Base-by-base conservation (phyloP, 495 filamentous ascomycete species). In the Delitschia confertaspora region DNA sequence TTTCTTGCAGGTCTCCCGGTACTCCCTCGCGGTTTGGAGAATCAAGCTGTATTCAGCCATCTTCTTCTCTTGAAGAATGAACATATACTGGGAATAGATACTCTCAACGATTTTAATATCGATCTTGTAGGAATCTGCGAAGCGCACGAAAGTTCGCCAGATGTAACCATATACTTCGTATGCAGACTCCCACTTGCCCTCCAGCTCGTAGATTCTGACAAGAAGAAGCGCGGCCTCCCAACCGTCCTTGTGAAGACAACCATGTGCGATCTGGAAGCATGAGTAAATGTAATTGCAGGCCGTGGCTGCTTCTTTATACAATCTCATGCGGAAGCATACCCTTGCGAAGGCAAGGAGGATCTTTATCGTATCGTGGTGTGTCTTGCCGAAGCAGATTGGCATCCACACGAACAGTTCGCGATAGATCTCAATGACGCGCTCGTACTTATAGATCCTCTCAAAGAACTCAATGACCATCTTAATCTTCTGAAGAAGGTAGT, bases 361-460 rank as follows among this genome's bases (percentile, higher is more conserved):
- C 6, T n/a, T 19, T 23, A 55, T 55, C 0, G 72, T 72, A n/a
- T 69, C 51, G 30, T 57, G 44, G 45, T 76, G 68, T 1, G 55
- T 63, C 25, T 49, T 49, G 6, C 71, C 71, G 13, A 71, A 48
- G 7, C 65, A 50, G 42, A 62, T 66, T 24, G 65, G 66, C 43
- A 70, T 71, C 30, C 63, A 61, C 2, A 62, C 59, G 6, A 72
- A 61, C 2, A 76, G 48, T 37, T 69, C 62, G 1, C 56, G 51
- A 44, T 73, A 65, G 32, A 74, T 59, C 32, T 66, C 61, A 26
- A 74, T 65, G 18, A 67, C 59, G 32, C 65, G 65, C 33, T 67
- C 54, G 53, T 67, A 69, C 9, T 66, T 61, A 35, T 67, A 63
- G 36, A 69, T 61, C 43, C 64, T 58, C 50, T 69, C 62, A 42